Conservation (phyloP, 768 basidiomycete genomes). For the Pholiota conissans region DNA sequence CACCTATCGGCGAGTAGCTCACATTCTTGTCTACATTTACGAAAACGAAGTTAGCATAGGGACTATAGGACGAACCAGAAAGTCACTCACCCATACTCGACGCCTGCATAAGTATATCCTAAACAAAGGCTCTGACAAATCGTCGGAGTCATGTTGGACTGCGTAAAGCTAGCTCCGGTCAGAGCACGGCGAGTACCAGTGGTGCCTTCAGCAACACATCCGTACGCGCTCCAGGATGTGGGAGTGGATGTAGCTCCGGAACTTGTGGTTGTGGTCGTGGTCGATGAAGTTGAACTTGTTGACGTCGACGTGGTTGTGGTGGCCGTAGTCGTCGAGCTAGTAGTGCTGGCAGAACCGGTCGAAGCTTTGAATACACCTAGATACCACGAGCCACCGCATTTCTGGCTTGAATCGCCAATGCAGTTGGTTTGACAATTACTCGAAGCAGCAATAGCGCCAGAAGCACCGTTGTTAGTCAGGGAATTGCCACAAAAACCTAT, state of each 20-base stretch:
- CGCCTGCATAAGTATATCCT: conserved; percentile 30
- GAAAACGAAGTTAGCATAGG: neutral
- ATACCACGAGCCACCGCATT: conserved; percentile 18
- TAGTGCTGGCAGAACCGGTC: neutral
- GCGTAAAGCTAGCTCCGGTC: conserved; percentile 24
- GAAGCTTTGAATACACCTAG: neutral
- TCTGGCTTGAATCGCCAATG: conserved; percentile 16
- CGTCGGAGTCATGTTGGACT: conserved; percentile 30
- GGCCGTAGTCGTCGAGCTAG: neutral
- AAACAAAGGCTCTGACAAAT: conserved; percentile 30
- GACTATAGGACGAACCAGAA: neutral
- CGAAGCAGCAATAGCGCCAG: conserved; percentile 13
- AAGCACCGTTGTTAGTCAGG: conserved; percentile 24
- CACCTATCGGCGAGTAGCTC: too few species aligned
- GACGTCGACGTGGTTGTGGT: conserved; percentile 4
- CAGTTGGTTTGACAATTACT: conserved; percentile 19
- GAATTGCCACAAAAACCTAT: conserved; percentile 27
- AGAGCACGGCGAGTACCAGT: conserved; percentile 32
- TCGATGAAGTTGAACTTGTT: conserved; percentile 5
- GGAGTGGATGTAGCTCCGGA: conserved; percentile 14
- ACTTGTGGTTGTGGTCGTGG: conserved; percentile 10
- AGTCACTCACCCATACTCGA: conserved; percentile 30
- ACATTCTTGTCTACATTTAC: neutral
- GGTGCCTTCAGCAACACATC: conserved; percentile 29
- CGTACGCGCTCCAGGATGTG: conserved; percentile 14